Evolutionary conservation across 169 alveolate genomes (phyloP), one percentile per base, ranked within the genome.

Genomic region (Plasmodium knowlesi): DNA sequence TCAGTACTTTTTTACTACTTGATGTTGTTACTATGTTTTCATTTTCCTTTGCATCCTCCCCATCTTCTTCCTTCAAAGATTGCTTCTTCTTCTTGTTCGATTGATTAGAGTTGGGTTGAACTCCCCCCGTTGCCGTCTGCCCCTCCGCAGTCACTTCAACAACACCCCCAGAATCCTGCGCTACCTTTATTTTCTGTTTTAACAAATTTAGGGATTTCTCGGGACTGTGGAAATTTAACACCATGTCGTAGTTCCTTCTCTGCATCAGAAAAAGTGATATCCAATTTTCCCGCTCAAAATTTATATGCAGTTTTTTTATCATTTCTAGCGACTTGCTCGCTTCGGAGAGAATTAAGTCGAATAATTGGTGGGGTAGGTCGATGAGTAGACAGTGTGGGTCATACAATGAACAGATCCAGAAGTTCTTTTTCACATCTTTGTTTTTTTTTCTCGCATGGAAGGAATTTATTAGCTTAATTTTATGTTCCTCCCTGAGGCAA

Each of bases 341-440:
- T 2, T n/a, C n/a, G 22, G 30, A 30, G 3, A 85, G 39, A 28
- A 85, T 85, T 0, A 73, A 25, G 34, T 85, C 85, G 39, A 22
- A 85, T 8, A 76, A 5, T 2, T 85, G 16, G 25, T 85, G 76
- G 1, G 93, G 93, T 6, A 85, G 57, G 5, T 67, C n/a, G 12
- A 85, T 85, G 25, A 85, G 57, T 3, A 32, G 10, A 14, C 85
- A 85, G 10, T 85, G 93, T 0, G 93, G 93, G 39, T 85, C 93
- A 25, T 73, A 85, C 22, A 85, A 14, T 50, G 93, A 85, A 12
- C 79, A 50, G 37, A 85, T 85, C 93, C 93, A 85, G 9, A 85
- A 85, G 1, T 85, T 73, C 32, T 85, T 85, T 14, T 30, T 30
- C n/a, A 22, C 70, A 19, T 85, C 78, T n/a, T 73, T 73, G 16